Conservation (phyloP, 768 basidiomycete species). For the Boletellus emodensis region DNA sequence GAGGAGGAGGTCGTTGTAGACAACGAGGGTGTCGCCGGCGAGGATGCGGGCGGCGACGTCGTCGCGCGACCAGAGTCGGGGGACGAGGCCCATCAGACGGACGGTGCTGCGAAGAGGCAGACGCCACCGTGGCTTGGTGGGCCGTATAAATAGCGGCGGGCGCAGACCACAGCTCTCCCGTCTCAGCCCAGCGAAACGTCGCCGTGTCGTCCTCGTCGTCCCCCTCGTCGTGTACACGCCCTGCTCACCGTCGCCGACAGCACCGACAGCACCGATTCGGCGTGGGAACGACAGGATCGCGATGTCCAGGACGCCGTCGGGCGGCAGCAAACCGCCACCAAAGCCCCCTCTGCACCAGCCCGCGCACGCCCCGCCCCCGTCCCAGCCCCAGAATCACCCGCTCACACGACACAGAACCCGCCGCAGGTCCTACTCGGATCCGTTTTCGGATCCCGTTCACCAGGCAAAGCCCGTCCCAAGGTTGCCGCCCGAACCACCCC, state of each 20-base stretch:
- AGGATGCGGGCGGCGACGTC: constrained; percentile 69
- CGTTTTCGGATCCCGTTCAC: constrained; percentile 43
- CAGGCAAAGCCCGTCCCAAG: constrained; percentile 35
- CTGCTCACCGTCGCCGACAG: constrained; percentile 8
- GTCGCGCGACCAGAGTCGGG: constrained; percentile 42
- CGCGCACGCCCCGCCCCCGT: not conserved
- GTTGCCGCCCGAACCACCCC: constrained; percentile 36
- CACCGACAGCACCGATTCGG: constrained; percentile 8
- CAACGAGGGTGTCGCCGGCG: constrained; percentile 69
- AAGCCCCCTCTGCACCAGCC: constrained; percentile 9
- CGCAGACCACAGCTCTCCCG: not conserved
- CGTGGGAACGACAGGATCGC: constrained; percentile 25
- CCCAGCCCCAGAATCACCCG: constrained; percentile 21
- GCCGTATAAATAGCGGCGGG: constrained; percentile 25
- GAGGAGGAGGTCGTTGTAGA: constrained; percentile 62
- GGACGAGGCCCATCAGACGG: constrained; percentile 30
- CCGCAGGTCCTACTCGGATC: constrained; percentile 48
- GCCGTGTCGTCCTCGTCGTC: constrained; percentile 1
- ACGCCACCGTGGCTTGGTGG: constrained; percentile 1
- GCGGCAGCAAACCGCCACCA: constrained; percentile 26
- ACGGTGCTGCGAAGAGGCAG: not conserved
- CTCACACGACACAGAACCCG: constrained; percentile 32
- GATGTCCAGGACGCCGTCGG: constrained; percentile 19
- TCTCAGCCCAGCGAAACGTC: not conserved
- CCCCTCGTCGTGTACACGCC: constrained; percentile 2